Conservation (phyloP, 805 yeast genomes). For the Candida nitratophila region DNA sequence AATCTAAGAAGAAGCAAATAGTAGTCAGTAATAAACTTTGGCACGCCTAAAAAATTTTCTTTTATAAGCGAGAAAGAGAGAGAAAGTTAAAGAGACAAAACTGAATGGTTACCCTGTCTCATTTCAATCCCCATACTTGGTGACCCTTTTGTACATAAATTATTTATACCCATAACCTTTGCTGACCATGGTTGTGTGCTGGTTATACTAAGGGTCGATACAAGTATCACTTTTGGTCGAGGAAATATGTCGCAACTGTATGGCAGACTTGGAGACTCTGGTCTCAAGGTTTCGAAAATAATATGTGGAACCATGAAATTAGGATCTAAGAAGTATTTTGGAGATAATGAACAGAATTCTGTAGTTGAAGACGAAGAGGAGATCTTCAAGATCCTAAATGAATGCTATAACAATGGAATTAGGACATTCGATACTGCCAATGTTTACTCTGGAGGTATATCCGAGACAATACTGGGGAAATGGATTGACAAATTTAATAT, state of each 20-base stretch:
- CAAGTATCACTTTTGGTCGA: background rate
- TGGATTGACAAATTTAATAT: conserved; percentile 21
- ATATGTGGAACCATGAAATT: conserved; percentile 31
- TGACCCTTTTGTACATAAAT: too few relatives aligned
- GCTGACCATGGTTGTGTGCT: too few relatives aligned
- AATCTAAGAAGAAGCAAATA: too few relatives aligned
- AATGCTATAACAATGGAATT: conserved; percentile 37
- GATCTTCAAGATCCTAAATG: conserved; percentile 35
- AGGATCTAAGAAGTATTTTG: conserved; percentile 5
- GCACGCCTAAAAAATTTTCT: too few relatives aligned
- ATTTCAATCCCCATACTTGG: too few relatives aligned
- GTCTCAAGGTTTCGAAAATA: conserved; percentile 26
- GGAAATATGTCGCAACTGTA: background rate
- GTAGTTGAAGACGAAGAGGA: conserved; percentile 38
- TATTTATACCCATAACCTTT: too few relatives aligned
- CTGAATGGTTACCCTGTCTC: too few relatives aligned
- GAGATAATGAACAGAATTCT: background rate
- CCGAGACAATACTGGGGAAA: conserved; percentile 20
- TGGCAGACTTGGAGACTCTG: conserved; percentile 24
- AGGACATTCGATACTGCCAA: conserved; percentile 40
- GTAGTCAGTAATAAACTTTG: too few relatives aligned
- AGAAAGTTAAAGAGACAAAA: too few relatives aligned
- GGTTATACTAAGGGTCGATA: too few relatives aligned
- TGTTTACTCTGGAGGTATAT: conserved; percentile 20
- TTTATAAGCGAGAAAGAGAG: too few relatives aligned